These are phyloP conservation scores for Diaporthe sp. DNA, from an alignment of 2,329 filamentous ascomycete genomes.

Conservation along the genomic window DNA sequence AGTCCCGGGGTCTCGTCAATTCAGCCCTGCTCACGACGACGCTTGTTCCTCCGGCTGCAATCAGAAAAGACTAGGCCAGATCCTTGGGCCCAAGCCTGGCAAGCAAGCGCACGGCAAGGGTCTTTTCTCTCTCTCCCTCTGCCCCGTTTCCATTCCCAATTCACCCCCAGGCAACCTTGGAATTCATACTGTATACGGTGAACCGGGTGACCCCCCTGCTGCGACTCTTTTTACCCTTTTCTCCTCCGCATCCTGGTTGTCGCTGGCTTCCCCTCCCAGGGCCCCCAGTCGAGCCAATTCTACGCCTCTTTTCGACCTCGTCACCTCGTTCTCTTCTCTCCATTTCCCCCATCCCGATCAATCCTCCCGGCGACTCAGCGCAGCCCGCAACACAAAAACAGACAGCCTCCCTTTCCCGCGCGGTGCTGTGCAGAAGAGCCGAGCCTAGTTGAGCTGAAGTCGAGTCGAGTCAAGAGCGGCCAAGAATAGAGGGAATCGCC, in stretches of 20 bases:
- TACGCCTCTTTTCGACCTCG: slow-evolving; percentile 36
- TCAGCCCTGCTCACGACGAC: slow-evolving; percentile 14
- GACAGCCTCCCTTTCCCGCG: slow-evolving; percentile 11
- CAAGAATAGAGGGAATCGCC: slow-evolving; percentile 33
- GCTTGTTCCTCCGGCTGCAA: slow-evolving; percentile 18
- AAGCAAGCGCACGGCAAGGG: slow-evolving; percentile 21
- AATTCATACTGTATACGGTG: slow-evolving; percentile 36
- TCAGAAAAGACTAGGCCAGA: slow-evolving; percentile 19
- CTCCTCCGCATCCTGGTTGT: slow-evolving; percentile 36
- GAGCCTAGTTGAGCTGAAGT: slow-evolving; percentile 24
- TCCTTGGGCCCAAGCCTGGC: slow-evolving; percentile 30
- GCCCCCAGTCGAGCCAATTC: slow-evolving; percentile 36
- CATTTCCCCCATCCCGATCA: slow-evolving; percentile 33
- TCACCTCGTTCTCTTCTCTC: slow-evolving; percentile 35
- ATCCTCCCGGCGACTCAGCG: slow-evolving; percentile 38
- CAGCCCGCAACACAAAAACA: slow-evolving; percentile 31
- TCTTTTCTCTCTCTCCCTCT: slow-evolving; percentile 22
- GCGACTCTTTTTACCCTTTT: slow-evolving; percentile 34
- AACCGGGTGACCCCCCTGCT: slow-evolving; percentile 27
- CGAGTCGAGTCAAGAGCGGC: slow-evolving; percentile 29
- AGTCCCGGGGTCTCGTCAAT: slow-evolving; percentile 15
- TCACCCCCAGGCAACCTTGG: slow-evolving; percentile 20
- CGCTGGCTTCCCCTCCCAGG: slow-evolving; percentile 34
- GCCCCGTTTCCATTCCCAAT: slow-evolving; percentile 20
- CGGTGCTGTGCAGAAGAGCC: slow-evolving; percentile 26